Percentiles rank a stretch among this genome's conserved stretches.
Evolutionary conservation across 2,329 filamentous ascomycete genomes (phyloP).

Genomic region (Grosmannia penicillata): DNA sequence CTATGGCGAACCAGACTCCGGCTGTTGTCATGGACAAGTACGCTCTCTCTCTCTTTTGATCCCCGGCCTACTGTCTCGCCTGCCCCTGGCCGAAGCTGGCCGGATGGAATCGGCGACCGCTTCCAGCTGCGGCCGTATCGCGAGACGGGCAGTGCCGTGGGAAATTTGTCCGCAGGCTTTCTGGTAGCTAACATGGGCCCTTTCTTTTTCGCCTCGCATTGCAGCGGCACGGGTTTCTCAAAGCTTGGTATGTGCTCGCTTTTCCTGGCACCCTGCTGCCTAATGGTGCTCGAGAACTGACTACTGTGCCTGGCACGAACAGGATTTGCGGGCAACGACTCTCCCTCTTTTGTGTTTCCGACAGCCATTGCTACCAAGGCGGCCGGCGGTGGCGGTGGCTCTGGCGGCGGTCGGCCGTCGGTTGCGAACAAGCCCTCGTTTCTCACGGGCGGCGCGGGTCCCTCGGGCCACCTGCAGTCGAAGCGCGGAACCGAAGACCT

Average conservation of each 20-base stretch:
- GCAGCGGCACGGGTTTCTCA: constrained; percentile 95
- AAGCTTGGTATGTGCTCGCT: constrained; percentile 65
- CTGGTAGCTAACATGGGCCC: constrained; percentile 21
- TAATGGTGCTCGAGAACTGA: not conserved
- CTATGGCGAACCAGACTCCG: constrained; percentile 95
- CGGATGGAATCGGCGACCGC: not conserved
- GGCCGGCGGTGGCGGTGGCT: constrained; percentile 52
- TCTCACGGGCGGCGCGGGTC: constrained; percentile 77
- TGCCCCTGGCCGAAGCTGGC: not conserved
- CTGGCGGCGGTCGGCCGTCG: constrained; percentile 76
- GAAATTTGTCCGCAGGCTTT: too few relatives aligned
- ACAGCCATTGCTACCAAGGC: constrained; percentile 96
- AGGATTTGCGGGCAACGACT: constrained; percentile 99
- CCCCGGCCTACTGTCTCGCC: not conserved
- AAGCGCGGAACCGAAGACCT: constrained; percentile 96
- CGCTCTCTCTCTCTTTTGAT: constrained; percentile 22
- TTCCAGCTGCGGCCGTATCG: too few relatives aligned
- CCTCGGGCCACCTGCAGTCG: constrained; percentile 65
- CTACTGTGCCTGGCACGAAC: constrained; percentile 1
- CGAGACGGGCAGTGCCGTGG: too few relatives aligned
- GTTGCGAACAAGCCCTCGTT: constrained; percentile 94
- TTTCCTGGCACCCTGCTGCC: constrained; percentile 7
- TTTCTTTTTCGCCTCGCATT: constrained; percentile 14
- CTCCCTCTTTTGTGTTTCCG: constrained; percentile 96
- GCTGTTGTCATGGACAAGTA: constrained; percentile 99